phyloP scores from a whole-genome alignment of 169 alveolate genomes.

The Cryptosporidium felis region DNA sequence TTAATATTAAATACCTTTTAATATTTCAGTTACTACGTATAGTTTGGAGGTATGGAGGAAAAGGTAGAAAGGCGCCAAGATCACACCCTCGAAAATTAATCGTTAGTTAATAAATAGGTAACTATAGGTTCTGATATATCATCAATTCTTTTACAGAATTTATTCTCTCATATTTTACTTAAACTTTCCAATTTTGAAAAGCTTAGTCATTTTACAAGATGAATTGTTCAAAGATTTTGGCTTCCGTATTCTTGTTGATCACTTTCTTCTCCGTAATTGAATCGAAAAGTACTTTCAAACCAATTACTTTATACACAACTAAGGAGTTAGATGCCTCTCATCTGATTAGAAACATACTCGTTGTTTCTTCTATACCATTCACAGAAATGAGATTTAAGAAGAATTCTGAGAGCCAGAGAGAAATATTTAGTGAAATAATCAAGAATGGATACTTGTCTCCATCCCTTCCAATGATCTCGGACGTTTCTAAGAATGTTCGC shows the following conservation, averaged over 20 bases:
- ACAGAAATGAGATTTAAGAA: slow-evolving; percentile 40
- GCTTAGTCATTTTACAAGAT: too few relatives aligned
- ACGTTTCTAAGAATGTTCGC: background rate
- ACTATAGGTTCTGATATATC: too few relatives aligned
- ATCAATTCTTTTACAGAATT: too few relatives aligned
- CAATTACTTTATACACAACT: slow-evolving; percentile 24
- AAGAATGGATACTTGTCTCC: slow-evolving; percentile 15
- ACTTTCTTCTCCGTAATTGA: background rate
- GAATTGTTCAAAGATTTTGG: background rate
- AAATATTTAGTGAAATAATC: background rate
- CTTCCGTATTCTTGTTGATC: background rate
- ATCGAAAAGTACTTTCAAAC: background rate
- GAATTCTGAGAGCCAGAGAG: background rate
- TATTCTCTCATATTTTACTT: too few relatives aligned
- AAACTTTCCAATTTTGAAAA: too few relatives aligned
- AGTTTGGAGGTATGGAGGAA: too few relatives aligned
- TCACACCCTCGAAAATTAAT: too few relatives aligned
- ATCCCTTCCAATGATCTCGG: slow-evolving; percentile 33
- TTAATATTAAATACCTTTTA: too few relatives aligned
- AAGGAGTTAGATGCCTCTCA: slow-evolving; percentile 29
- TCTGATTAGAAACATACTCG: slow-evolving; percentile 1
- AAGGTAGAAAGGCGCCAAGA: too few relatives aligned
- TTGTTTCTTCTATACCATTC: slow-evolving; percentile 14
- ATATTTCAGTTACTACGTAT: too few relatives aligned
- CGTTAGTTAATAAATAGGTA: too few relatives aligned